Evolutionary conservation across 768 basidiomycete genomes (phyloP), one percentile per base, ranked within the genome.

Genomic region (Coprinopsis marcescibilis): DNA sequence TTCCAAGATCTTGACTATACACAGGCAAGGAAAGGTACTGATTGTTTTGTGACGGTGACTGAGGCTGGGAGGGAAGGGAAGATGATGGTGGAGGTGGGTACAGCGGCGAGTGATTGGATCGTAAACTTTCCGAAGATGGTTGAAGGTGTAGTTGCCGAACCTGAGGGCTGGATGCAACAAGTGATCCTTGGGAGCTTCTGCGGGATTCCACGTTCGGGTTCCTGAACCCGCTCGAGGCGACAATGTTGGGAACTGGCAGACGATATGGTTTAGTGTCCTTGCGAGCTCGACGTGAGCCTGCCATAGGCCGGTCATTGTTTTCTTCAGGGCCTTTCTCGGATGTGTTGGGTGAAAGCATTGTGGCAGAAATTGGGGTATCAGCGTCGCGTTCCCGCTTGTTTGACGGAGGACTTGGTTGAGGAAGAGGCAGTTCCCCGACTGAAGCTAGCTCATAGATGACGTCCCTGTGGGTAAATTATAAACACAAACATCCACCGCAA

Each of bases 381-480:
- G 75, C 65, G 46, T 78, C 80, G 30, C 83, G 69, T 39, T 81
- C 81, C 14, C 85, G 81, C 49, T 88, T 87, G 52, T 76, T 71
- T 13, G 61, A 70, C 7, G 72, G 65, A 0, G 80, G 78, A 43
- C 75, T 78, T 0, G 71, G 57, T 40, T 75, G 70, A 1, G 85
- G 85, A 4, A 86, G 68, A 0, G 83, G 85, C 0, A 87, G 68
- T 19, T 86, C 82, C 2, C 85, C 83, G 3, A 80, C 83, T 0
- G 74, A 80, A 3, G 85, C 82, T 1, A 88, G 67, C 52, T 88
- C 83, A 52, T 78, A 85, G 15, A 87, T 63, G 33, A 88, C 75
- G 54, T 86, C 83, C 83, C 85, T 85, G 50, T 3, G 10, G 14
- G 13, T 25, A 32, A 1, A 27, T 44, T 19, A 45, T 23, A 36